phyloP scores from a whole-genome alignment of 176 grass and related monocot species.

The Areca catechu region DNA sequence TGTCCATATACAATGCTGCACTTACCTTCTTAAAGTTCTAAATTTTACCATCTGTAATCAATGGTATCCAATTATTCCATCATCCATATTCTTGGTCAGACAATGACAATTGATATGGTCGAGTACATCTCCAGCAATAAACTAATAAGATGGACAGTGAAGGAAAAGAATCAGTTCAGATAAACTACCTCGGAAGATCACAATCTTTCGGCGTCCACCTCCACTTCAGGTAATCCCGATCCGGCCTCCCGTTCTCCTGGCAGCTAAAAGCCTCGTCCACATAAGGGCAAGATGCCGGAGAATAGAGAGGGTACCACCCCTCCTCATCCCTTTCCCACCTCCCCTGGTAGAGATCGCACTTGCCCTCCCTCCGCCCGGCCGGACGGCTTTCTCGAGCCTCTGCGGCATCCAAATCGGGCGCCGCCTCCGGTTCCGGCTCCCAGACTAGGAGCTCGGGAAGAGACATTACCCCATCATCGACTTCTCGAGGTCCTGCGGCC shows the following conservation, averaged over 20 bases:
- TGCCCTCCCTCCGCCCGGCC: not conserved
- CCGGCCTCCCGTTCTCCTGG: conserved; percentile 55
- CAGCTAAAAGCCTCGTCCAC: conserved; percentile 86
- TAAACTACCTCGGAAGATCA: conserved; percentile 48
- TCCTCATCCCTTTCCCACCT: conserved; percentile 61
- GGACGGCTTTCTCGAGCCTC: too few relatives aligned
- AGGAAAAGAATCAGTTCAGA: not conserved
- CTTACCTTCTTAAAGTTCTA: too few relatives aligned
- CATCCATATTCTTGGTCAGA: not conserved
- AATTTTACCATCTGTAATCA: too few relatives aligned
- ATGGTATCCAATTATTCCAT: too few relatives aligned
- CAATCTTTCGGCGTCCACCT: conserved; percentile 68
- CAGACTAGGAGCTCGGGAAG: not conserved
- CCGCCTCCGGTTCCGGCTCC: not conserved
- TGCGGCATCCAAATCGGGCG: not conserved
- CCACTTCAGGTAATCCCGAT: conserved; percentile 64
- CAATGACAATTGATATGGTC: not conserved
- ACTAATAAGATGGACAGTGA: conserved; percentile 4
- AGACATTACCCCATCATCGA: not conserved
- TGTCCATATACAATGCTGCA: too few relatives aligned
- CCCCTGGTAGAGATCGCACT: conserved; percentile 72
- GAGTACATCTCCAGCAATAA: not conserved
- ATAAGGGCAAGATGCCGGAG: conserved; percentile 67
- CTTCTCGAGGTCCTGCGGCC: not conserved
- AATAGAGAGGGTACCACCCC: conserved; percentile 48